Conservation (phyloP, 2,329 filamentous ascomycete species). For the Penicillium sp. region DNA sequence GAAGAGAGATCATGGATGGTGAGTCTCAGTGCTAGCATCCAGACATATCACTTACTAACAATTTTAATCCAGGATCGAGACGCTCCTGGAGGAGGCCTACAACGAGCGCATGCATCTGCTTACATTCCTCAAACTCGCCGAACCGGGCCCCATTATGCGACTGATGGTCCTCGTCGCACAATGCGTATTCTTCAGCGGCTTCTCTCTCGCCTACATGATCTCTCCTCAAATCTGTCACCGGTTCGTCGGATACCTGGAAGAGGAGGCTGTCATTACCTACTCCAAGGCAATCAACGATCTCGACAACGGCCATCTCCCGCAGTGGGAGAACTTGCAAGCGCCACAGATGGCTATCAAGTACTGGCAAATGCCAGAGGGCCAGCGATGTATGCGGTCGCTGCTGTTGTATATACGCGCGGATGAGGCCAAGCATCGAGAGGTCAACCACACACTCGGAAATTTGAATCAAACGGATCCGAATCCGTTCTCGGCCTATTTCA, state of each 20-base stretch:
- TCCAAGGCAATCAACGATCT: conserved; percentile 85
- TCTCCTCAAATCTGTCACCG: conserved; percentile 87
- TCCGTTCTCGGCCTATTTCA: conserved; percentile 50
- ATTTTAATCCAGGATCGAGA: conserved; percentile 71
- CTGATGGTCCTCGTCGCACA: conserved; percentile 89
- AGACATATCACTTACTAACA: not conserved
- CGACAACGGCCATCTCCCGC: conserved; percentile 76
- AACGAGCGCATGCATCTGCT: conserved; percentile 94
- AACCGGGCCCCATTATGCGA: conserved; percentile 87
- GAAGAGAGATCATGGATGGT: conserved; percentile 91
- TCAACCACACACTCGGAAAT: conserved; percentile 94
- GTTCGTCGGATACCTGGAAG: conserved; percentile 95
- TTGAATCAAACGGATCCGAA: conserved; percentile 89
- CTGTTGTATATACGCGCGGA: conserved; percentile 85
- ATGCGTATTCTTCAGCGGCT: conserved; percentile 92
- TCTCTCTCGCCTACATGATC: conserved; percentile 86
- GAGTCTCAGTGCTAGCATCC: not conserved
- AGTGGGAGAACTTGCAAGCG: conserved; percentile 76
- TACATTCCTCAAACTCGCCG: conserved; percentile 88
- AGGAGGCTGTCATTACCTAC: conserved; percentile 96
- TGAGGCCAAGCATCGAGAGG: conserved; percentile 86
- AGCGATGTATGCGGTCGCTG: conserved; percentile 81
- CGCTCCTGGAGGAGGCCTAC: conserved; percentile 83
- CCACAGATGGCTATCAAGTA: conserved; percentile 90
- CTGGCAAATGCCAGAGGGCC: conserved; percentile 89